Percentiles rank a stretch among this genome's conserved stretches.
Conservation (phyloP, 148 eudicot genomes). For the Heliamphora exappendiculata region DNA sequence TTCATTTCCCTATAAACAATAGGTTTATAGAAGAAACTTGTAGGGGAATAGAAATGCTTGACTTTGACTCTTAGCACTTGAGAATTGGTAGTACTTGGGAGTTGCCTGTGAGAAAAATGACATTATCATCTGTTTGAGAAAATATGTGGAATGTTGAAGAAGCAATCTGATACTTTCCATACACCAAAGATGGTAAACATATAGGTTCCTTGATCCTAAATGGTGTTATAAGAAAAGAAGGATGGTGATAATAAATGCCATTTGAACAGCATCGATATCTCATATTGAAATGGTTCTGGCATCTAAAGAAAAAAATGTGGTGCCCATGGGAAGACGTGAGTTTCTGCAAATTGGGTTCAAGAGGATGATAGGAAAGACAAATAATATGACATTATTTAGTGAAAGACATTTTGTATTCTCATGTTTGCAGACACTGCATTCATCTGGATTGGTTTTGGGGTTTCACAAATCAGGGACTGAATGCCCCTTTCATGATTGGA, state of each 20-base stretch:
- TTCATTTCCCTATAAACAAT: neutral
- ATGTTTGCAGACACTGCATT: neutral
- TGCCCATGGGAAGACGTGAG: neutral
- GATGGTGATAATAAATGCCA: neutral
- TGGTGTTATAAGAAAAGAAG: neutral
- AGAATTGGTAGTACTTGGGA: neutral
- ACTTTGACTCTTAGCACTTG: neutral
- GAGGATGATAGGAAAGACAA: neutral
- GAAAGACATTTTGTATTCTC: neutral
- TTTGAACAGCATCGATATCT: neutral
- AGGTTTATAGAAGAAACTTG: neutral
- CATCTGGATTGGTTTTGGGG: neutral
- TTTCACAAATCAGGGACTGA: neutral
- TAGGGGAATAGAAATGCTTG: neutral
- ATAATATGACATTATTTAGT: neutral
- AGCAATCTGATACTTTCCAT: neutral
- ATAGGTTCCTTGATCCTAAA: neutral
- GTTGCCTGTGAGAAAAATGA: neutral
- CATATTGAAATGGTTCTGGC: neutral
- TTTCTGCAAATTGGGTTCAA: neutral
- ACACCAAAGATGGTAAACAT: neutral
- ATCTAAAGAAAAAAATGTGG: neutral
- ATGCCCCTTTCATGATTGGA: neutral
- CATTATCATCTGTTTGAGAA: neutral
- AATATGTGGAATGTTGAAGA: neutral